phyloP scores from a whole-genome alignment of 352 stramenopile genomes.

The Blastocystis sp. region DNA sequence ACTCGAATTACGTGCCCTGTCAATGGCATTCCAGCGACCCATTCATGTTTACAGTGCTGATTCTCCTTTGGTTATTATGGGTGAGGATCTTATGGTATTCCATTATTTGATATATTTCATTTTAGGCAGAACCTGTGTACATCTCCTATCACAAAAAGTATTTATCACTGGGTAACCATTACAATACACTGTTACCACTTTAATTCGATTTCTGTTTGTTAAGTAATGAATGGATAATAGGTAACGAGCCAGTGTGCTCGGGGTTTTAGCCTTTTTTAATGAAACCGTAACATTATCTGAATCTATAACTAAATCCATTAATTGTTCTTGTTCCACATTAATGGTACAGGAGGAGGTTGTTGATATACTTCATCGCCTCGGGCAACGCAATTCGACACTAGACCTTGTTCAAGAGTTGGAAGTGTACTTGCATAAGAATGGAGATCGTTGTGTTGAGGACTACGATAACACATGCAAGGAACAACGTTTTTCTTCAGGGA shows the following conservation, averaged over 20 bases:
- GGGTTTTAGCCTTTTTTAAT: not conserved
- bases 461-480: not conserved
- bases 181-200: slow-evolving; percentile 21
- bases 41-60: slow-evolving; percentile 57
- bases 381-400: not conserved
- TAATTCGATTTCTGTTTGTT: not conserved
- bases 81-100: not conserved
- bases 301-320: not conserved
- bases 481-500: slow-evolving; percentile 9
- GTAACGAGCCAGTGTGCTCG: not conserved
- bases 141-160: slow-evolving; percentile 63
- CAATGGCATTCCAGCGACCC: not conserved
- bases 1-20: slow-evolving; percentile 4
- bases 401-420: not conserved
- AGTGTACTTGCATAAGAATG: slow-evolving; percentile 9
- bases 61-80: slow-evolving; percentile 7
- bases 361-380: not conserved
- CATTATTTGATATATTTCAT: not conserved
- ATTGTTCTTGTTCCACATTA: not conserved
- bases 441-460: not conserved
- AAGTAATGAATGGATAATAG: not conserved
- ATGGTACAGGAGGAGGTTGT: not conserved
- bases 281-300: not conserved
- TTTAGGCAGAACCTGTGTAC: not conserved
- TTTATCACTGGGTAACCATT: slow-evolving; percentile 46